Conservation (phyloP, 164 flowering plant genomes). For the Dillenia suffruticosa region DNA sequence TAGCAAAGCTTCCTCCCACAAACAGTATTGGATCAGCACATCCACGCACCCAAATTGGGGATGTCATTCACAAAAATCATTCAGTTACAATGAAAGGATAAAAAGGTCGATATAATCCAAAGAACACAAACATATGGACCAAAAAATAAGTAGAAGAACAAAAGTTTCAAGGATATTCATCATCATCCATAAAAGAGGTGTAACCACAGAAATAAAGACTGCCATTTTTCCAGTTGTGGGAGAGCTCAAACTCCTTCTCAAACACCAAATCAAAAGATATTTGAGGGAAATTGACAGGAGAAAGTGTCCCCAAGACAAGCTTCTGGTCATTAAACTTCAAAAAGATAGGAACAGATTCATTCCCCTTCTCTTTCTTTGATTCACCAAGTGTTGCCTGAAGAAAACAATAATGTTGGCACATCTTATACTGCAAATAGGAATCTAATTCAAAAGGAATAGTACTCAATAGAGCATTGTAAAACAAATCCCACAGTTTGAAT, state of each 20-base stretch:
- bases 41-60: too few relatives aligned
- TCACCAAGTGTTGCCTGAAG: slow-evolving; percentile 71
- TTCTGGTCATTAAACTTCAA: slow-evolving; percentile 46
- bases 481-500: background rate
- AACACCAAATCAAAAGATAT: slow-evolving; percentile 56
- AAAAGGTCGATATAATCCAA: too few relatives aligned
- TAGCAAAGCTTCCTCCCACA: too few relatives aligned
- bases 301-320: slow-evolving; percentile 58
- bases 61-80: too few relatives aligned
- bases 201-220: slow-evolving; percentile 72
- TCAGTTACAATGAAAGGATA: too few relatives aligned
- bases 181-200: slow-evolving; percentile 16
- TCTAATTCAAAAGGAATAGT: too few relatives aligned
- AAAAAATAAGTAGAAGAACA: background rate
- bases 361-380: slow-evolving; percentile 45
- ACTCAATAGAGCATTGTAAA: background rate
- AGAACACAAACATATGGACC: background rate
- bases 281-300: slow-evolving; percentile 43
- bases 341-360: slow-evolving; percentile 31
- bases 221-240: slow-evolving; percentile 75
- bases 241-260: slow-evolving; percentile 76
- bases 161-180: slow-evolving; percentile 37
- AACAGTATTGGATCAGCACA: too few relatives aligned
- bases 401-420: background rate
- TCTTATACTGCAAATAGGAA: background rate